Evolutionary conservation across 2,329 filamentous ascomycete species (phyloP), one percentile per base, ranked within the genome.

Genomic region (Beauveria australis): DNA sequence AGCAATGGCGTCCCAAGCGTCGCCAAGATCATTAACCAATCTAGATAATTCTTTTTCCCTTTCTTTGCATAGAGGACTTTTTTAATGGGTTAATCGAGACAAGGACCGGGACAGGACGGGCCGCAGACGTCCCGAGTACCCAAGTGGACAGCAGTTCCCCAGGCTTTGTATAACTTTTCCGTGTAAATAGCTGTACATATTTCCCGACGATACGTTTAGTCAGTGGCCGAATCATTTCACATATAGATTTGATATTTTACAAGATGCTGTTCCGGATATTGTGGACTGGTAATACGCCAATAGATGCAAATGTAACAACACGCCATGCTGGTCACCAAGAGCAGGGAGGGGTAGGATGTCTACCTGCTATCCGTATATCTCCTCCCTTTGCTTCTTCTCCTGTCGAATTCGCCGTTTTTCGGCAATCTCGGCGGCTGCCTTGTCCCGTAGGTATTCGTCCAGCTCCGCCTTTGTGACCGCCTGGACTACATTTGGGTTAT

Each of bases 381-480:
- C 40, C 24, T 19, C 40, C 12, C 6, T 24, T 37, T 46, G 19
- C 28, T 60, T 60, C 51, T 33, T 60, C 41, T 60, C 58, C 43
- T 47, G 49, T 28, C 51, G 58, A 19, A 47, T 22, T 30, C 43
- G n/a, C 22, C 37, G 53, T 43, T 60, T 60, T 40, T 47, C 51
- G 9, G 49, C 58, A 60, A 53, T 48, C 33, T 60, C 58, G 8
- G 51, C 19, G 9, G 16, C 7, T 28, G 43, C 28, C 53, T 48
- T 60, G 14, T 41, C 26, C 22, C 10, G 37, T n/a, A 54, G 43
- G 24, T 53, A 37, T 40, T 60, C 58, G 22, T 60, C 49, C 30
- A 60, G 30, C 58, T 60, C 58, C 8, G 49, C 51, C 47, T 53
- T 47, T 19, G 49, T 60, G 18, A 44, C 47, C 28, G 58, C 58